These are phyloP conservation scores for Prinsepia uniflora DNA, from an alignment of 306 rosid species.

Conservation along the genomic window DNA sequence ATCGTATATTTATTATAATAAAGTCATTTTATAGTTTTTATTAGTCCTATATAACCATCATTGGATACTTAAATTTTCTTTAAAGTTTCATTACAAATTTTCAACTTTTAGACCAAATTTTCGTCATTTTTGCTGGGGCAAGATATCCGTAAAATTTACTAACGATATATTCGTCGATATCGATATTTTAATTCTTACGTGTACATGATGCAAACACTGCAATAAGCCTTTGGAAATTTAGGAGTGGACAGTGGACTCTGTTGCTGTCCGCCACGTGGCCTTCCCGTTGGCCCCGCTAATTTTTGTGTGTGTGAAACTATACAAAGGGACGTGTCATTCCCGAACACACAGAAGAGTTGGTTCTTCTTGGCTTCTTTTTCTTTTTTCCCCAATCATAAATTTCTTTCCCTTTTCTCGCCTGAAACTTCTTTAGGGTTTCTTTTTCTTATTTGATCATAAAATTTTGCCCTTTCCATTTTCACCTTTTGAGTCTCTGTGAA, in stretches of 20 bases:
- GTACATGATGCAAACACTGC: too few relatives aligned
- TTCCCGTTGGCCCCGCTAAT: constrained; percentile 29
- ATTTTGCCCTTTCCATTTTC: neutral
- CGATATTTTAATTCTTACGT: too few relatives aligned
- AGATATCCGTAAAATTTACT: too few relatives aligned
- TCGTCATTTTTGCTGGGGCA: too few relatives aligned
- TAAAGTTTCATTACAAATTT: too few relatives aligned
- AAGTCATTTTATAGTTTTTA: too few relatives aligned
- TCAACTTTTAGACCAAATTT: too few relatives aligned
- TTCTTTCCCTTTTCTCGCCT: constrained; percentile 3
- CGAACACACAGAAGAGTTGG: constrained; percentile 6
- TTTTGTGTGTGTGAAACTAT: neutral
- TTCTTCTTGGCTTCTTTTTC: neutral
- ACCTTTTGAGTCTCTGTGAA: constrained; percentile 25
- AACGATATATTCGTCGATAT: too few relatives aligned
- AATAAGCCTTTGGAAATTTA: neutral
- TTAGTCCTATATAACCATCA: too few relatives aligned
- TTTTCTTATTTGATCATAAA: neutral
- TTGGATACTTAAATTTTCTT: too few relatives aligned
- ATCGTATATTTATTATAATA: too few relatives aligned
- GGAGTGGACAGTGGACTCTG: neutral
- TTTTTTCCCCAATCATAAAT: neutral
- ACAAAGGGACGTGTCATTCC: constrained; percentile 13
- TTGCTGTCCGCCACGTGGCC: constrained; percentile 40
- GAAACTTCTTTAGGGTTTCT: constrained; percentile 24